These are phyloP conservation scores for Durio zibethinus DNA, from an alignment of 345 rosid species.

Conservation along the genomic window DNA sequence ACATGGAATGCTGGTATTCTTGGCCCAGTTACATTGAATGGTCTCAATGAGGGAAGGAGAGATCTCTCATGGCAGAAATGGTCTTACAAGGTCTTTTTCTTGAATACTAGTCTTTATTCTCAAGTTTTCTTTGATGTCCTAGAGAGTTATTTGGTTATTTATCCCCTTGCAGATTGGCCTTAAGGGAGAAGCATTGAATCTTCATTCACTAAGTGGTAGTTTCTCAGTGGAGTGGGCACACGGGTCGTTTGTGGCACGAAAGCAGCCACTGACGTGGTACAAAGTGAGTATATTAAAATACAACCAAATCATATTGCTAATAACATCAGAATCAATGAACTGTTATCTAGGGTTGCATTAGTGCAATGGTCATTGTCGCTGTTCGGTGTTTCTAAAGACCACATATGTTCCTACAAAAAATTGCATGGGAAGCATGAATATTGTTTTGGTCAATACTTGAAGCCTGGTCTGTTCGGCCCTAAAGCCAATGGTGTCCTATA, in stretches of 20 bases:
- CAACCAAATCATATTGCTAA: neutral
- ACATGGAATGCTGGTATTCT: constrained; percentile 94
- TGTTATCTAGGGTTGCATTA: neutral
- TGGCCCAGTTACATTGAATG: constrained; percentile 77
- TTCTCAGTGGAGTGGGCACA: constrained; percentile 82
- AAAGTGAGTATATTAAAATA: constrained; percentile 44
- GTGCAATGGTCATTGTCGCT: neutral
- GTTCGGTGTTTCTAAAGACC: neutral
- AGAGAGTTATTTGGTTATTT: neutral
- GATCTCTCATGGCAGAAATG: constrained; percentile 96
- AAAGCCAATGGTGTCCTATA: neutral
- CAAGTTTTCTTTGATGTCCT: neutral
- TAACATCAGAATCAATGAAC: neutral
- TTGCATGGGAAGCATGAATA: neutral
- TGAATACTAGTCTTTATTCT: neutral
- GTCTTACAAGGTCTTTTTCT: constrained; percentile 71
- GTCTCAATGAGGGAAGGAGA: constrained; percentile 68
- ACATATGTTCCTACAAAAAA: neutral
- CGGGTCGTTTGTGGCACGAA: constrained; percentile 69
- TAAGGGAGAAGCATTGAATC: constrained; percentile 75
- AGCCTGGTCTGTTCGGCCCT: neutral
- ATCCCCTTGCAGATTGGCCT: constrained; percentile 65
- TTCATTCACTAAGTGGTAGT: constrained; percentile 83
- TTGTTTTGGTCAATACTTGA: neutral
- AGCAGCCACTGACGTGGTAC: constrained; percentile 90